Percentiles rank a stretch among this genome's conserved stretches.
Evolutionary conservation across 257 asterid genomes (phyloP).

Genomic region (Solanum lignicaule): DNA sequence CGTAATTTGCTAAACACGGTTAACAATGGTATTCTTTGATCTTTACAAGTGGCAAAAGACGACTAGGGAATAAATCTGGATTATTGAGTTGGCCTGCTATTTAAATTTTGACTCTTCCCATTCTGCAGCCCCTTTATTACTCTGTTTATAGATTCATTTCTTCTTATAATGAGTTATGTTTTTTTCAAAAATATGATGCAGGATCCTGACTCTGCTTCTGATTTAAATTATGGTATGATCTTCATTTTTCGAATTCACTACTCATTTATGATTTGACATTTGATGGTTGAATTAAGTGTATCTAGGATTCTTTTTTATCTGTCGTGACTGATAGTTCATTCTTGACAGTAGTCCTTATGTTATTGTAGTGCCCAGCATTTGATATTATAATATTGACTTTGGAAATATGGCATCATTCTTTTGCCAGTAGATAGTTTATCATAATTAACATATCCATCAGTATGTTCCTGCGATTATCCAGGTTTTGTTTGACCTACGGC

Average conservation of each 20-base stretch:
- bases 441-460: background rate
- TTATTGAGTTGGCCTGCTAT: background rate
- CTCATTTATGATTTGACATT: background rate
- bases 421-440: background rate
- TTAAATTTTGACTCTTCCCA: background rate
- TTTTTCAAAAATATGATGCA: conserved; percentile 20
- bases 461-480: background rate
- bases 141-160: background rate
- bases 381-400: background rate
- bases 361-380: background rate
- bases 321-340: background rate
- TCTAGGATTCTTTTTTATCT: background rate
- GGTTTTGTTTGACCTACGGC: background rate
- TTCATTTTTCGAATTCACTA: background rate
- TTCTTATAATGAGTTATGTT: background rate
- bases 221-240: conserved; percentile 49
- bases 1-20: background rate
- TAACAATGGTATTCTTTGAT: background rate
- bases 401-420: background rate
- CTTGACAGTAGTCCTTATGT: background rate
- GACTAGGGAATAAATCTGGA: background rate
- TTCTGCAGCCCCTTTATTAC: background rate
- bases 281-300: background rate
- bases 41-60: background rate
- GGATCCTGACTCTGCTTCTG: conserved; percentile 49